Base-by-base conservation (phyloP, 495 filamentous ascomycete genomes). In the Penicillium maclennaniae region DNA sequence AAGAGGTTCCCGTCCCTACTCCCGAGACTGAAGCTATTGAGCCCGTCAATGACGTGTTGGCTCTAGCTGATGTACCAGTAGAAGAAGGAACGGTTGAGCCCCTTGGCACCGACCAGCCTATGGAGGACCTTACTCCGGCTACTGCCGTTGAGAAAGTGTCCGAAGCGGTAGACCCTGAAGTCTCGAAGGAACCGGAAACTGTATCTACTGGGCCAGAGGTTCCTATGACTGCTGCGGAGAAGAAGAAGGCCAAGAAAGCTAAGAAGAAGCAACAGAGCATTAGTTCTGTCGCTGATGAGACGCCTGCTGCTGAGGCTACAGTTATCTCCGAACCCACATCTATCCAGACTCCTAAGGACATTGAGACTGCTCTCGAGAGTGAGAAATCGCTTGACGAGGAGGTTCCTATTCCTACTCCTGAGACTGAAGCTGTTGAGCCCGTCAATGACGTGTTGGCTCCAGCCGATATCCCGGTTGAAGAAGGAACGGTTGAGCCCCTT, bases 231-330 rank as follows among this genome's bases (percentile, higher is more conserved):
- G 31, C 56, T 17, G 56, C 67, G 20, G 55, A 71, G 40, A 78
- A 71, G 55, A 78, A 73, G 51, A 77, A 77, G 57, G 62, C 70
- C n/a, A 65, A 47, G 31, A 65, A 57, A 42, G 46, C 45, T 16
- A 57, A 60, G 51, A 54, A 56, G 34, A 14, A 14, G 38, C 45
- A 15, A 26, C 25, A 17, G 41, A 40, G 38, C n/a, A 2, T 40
- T 4, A 40, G 38, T 16, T 20, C 38, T 10, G 3, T 20, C 17
- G 38, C 38, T 7, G 38, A 40, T 14, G 38, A 40, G 38, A 20
- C 38, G 19, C 38, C n/a, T 17, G 38, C 38, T 16, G 7, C 38
- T 40, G 38, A 40, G 38, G 20, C 38, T 40, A 9, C 38, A 1
- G 8, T 16, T 6, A n/a, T 10, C 1, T n/a, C 38, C 7, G 38